These are phyloP conservation scores for Endotrypanum monterogeii DNA, from an alignment of 208 protist species.

Conservation along the genomic window DNA sequence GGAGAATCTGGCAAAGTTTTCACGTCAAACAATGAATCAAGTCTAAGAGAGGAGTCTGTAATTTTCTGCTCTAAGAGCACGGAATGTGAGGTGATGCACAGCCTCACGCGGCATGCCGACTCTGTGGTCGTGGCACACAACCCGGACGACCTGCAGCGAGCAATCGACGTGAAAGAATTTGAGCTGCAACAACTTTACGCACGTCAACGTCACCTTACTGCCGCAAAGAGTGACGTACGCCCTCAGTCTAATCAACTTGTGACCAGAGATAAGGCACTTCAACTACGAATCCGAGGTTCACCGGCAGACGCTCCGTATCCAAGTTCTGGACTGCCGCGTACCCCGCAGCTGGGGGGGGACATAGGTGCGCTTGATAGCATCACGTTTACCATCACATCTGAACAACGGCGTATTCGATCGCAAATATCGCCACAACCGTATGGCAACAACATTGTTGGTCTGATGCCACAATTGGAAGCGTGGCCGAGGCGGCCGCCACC, in stretches of 20 bases:
- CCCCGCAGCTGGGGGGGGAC: not conserved
- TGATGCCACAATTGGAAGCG: not conserved
- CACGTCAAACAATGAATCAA: not conserved
- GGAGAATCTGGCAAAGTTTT: too few species aligned
- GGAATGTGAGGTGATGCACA: not conserved
- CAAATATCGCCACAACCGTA: not conserved
- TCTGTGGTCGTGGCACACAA: too few species aligned
- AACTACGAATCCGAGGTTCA: slow-evolving; percentile 5
- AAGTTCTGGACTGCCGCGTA: too few species aligned
- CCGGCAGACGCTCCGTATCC: not conserved
- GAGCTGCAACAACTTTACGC: slow-evolving; percentile 26
- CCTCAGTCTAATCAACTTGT: too few species aligned
- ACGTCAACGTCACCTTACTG: not conserved
- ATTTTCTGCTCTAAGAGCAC: not conserved
- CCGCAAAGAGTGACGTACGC: not conserved
- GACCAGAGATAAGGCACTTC: too few species aligned
- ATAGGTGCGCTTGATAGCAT: slow-evolving; percentile 25
- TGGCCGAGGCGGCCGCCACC: not conserved
- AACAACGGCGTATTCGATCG: slow-evolving; percentile 1
- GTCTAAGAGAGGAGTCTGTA: too few species aligned
- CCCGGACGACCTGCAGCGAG: slow-evolving; percentile 17
- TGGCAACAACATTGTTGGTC: not conserved
- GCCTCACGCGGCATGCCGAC: not conserved
- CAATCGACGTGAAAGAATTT: slow-evolving; percentile 27
- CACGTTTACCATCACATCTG: slow-evolving; percentile 16